Evolutionary conservation across 257 asterid species (phyloP), one percentile per base, ranked within the genome.

Genomic region (Asclepias syriaca): DNA sequence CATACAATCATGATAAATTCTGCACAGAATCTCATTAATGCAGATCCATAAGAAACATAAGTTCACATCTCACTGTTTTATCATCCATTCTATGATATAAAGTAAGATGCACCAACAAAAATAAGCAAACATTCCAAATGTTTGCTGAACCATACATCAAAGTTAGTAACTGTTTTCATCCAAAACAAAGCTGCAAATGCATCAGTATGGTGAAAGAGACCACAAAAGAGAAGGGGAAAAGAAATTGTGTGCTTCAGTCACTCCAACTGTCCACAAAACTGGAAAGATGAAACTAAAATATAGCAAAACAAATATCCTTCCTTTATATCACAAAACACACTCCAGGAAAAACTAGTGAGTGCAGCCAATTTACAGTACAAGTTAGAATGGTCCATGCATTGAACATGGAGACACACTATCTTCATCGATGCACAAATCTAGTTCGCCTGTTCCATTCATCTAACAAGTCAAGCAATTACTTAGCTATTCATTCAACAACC

Each of bases 1-100:
- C 64, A 15, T 16, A 63, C 9, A 72, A 72, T 49, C 71, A 73
- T 27, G 46, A 73, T n/a, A 16, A 24, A 22, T 2, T 64, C 29
- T 64, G 45, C 18, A 8, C 63, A 49, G 18, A 48, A 73, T n/a
- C 34, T 49, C 40, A 5, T 10, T 18, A 8, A 8, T 34, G 9
- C 15, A 21, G 37, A 9, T 72, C 18, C 57, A 12, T 51, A 34
- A 45, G 67, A 64, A 61, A 0, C 55, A 58, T 21, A 50, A 6
- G 22, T 55, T 49, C 3, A 21, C 24, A 13, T 43, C 63, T 50
- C 69, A n/a, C 58, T 27, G 9, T 21, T 24, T n/a, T 22, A 48
- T 8, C n/a, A 29, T 2, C 39, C 9, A 2, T 54, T 5, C 21
- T 14, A 53, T 10, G 16, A 32, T 8, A 16, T 16, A 53, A 56